phyloP scores from a whole-genome alignment of 345 rosid species.

The Populus alba region DNA sequence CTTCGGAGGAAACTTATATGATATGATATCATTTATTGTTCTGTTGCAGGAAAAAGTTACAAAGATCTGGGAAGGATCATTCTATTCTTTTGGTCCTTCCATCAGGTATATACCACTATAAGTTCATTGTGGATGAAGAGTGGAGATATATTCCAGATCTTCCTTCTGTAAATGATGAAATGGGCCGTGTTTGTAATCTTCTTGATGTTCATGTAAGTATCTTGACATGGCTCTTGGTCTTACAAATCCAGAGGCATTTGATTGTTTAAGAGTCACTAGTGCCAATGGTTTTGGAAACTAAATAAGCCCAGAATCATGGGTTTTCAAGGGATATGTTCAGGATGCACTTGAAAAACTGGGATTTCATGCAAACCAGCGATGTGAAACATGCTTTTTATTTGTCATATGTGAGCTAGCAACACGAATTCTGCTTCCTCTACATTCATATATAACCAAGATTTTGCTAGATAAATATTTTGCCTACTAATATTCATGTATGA shows the following conservation, averaged over 20 bases:
- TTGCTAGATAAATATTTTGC: not conserved
- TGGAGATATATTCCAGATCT: slow-evolving; percentile 77
- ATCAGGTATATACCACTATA: slow-evolving; percentile 81
- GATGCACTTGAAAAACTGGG: not conserved
- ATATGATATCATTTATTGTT: slow-evolving; percentile 8
- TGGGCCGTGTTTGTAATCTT: slow-evolving; percentile 67
- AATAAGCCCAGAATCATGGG: not conserved
- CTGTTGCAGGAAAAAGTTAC: slow-evolving; percentile 63
- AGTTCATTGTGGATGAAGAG: slow-evolving; percentile 82
- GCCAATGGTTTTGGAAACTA: not conserved
- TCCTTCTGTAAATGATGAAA: slow-evolving; percentile 66
- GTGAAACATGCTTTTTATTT: not conserved
- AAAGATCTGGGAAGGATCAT: slow-evolving; percentile 79
- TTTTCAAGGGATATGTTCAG: not conserved
- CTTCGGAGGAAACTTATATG: not conserved
- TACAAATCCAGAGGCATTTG: not conserved
- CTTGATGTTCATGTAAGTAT: slow-evolving; percentile 77
- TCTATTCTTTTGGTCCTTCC: slow-evolving; percentile 75
- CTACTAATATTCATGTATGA: not conserved
- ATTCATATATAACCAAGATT: not conserved
- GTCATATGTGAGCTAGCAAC: not conserved
- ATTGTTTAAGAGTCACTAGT: not conserved
- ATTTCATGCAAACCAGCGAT: not conserved
- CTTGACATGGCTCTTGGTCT: not conserved
- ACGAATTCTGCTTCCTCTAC: not conserved